A percentile compares a stretch with the other conserved stretches of the same genome.
Evolutionary conservation across 164 flowering plant species (phyloP).

Genomic region (Liriodendron chinense): DNA sequence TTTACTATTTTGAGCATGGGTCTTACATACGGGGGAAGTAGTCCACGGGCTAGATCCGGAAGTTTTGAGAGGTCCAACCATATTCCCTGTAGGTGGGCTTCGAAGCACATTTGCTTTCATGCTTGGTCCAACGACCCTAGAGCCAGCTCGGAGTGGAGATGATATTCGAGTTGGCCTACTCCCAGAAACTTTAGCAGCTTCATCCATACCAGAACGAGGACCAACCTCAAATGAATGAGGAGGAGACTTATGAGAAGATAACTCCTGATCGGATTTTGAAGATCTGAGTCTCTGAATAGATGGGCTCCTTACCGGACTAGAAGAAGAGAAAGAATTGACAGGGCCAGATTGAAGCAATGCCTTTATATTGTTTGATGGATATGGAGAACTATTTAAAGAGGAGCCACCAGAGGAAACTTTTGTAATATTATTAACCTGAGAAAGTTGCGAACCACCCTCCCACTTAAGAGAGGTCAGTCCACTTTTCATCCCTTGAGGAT

Average conservation of each 20-base stretch:
- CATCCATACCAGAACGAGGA: slow-evolving; percentile 42
- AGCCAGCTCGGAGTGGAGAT: slow-evolving; percentile 49
- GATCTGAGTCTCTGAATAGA: slow-evolving; percentile 48
- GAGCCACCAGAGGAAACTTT: slow-evolving; percentile 33
- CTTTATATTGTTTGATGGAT: slow-evolving; percentile 50
- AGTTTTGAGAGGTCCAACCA: slow-evolving; percentile 32
- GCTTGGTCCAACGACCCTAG: slow-evolving; percentile 32
- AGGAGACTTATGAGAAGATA: slow-evolving; percentile 73
- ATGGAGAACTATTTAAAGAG: slow-evolving; percentile 34
- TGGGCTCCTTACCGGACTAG: slow-evolving; percentile 46
- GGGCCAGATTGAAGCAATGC: slow-evolving; percentile 51
- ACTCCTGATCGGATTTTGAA: slow-evolving; percentile 92
- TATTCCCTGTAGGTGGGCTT: slow-evolving; percentile 33
- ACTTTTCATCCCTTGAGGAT: slow-evolving; percentile 37
- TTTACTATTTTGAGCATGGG: slow-evolving; percentile 14
- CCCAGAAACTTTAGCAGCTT: slow-evolving; percentile 31
- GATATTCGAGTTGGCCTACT: slow-evolving; percentile 42
- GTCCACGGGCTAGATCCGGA: slow-evolving; percentile 43
- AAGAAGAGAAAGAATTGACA: slow-evolving; percentile 46
- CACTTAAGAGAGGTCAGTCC: slow-evolving; percentile 58
- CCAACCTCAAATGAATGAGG: slow-evolving; percentile 48
- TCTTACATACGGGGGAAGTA: slow-evolving; percentile 67
- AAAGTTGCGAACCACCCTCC: slow-evolving; percentile 50
- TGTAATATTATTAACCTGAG: slow-evolving; percentile 35
- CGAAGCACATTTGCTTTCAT: slow-evolving; percentile 42